These are phyloP conservation scores for Carex parvula DNA, from an alignment of 176 grass and related monocot species.

Conservation along the genomic window DNA sequence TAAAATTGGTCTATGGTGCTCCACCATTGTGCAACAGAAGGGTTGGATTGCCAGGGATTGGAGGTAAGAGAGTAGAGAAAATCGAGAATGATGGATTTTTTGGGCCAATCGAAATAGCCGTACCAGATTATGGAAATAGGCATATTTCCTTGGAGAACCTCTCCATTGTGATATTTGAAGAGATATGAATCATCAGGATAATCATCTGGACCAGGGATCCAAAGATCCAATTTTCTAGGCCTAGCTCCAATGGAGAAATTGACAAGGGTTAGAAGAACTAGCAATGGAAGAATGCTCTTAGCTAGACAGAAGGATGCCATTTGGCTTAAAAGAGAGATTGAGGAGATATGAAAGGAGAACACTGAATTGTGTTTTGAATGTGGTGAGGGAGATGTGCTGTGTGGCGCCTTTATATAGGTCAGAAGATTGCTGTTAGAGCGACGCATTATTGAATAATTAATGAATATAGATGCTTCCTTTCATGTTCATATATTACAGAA, in stretches of 20 bases:
- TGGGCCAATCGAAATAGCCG: constrained; percentile 45
- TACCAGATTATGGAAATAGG: constrained; percentile 66
- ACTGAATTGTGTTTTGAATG: neutral
- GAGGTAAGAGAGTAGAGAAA: constrained; percentile 63
- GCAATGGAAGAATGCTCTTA: constrained; percentile 13
- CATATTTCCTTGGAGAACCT: constrained; percentile 57
- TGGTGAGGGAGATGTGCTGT: neutral
- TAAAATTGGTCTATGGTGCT: constrained; percentile 54
- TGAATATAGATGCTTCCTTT: constrained; percentile 10
- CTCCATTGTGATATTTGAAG: constrained; percentile 66
- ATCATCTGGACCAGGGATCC: constrained; percentile 26
- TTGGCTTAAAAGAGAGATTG: neutral
- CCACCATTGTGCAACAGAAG: constrained; percentile 77
- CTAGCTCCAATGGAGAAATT: constrained; percentile 26
- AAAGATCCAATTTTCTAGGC: constrained; percentile 43
- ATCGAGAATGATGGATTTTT: constrained; percentile 70
- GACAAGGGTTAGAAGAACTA: constrained; percentile 32
- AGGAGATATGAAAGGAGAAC: neutral
- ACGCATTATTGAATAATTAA: constrained; percentile 6
- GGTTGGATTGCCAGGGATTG: constrained; percentile 21
- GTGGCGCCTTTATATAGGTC: constrained; percentile 21
- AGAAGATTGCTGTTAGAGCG: neutral
- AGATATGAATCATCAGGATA: constrained; percentile 23
- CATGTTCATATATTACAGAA: constrained; percentile 13
- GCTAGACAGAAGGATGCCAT: constrained; percentile 39